phyloP scores from a whole-genome alignment of 805 yeast species.

The Zygosaccharomyces rouxii region DNA sequence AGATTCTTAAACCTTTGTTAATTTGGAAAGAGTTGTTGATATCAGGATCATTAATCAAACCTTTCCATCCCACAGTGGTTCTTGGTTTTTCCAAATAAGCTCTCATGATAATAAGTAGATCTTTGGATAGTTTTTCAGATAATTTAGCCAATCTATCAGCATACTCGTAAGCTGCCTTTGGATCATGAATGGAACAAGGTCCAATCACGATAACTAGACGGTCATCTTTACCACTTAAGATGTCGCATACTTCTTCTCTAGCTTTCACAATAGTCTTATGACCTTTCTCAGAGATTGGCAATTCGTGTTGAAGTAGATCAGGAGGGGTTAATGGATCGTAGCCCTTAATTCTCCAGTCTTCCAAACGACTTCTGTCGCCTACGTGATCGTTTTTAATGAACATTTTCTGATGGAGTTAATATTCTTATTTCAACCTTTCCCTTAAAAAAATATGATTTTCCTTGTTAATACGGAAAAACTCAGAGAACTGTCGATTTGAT shows the following conservation, averaged over 20 bases:
- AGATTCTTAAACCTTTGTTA: slow-evolving; percentile 86
- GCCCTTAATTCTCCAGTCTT: slow-evolving; percentile 77
- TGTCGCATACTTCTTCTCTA: slow-evolving; percentile 67
- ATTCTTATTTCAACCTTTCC: not conserved
- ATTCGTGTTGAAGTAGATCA: slow-evolving; percentile 82
- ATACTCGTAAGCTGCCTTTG: slow-evolving; percentile 87
- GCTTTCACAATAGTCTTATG: slow-evolving; percentile 66
- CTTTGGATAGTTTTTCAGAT: slow-evolving; percentile 61
- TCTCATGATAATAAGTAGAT: slow-evolving; percentile 87
- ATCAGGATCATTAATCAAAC: slow-evolving; percentile 95
- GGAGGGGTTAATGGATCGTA: slow-evolving; percentile 97
- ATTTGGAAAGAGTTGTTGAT: slow-evolving; percentile 88
- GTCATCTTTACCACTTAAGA: slow-evolving; percentile 80
- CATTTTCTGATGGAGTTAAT: slow-evolving; percentile 41
- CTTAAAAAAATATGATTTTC: not conserved
- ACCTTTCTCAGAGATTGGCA: slow-evolving; percentile 58
- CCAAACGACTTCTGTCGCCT: slow-evolving; percentile 77
- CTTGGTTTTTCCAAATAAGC: slow-evolving; percentile 98
- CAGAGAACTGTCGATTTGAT: not conserved
- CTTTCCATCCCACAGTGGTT: slow-evolving; percentile 99
- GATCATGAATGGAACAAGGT: slow-evolving; percentile 96
- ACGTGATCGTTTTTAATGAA: slow-evolving; percentile 77
- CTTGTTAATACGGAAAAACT: not conserved
- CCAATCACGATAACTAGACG: slow-evolving; percentile 87
- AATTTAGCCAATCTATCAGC: slow-evolving; percentile 58